Evolutionary conservation across 352 stramenopile species (phyloP).

Genomic region (Phytophthora capsici): DNA sequence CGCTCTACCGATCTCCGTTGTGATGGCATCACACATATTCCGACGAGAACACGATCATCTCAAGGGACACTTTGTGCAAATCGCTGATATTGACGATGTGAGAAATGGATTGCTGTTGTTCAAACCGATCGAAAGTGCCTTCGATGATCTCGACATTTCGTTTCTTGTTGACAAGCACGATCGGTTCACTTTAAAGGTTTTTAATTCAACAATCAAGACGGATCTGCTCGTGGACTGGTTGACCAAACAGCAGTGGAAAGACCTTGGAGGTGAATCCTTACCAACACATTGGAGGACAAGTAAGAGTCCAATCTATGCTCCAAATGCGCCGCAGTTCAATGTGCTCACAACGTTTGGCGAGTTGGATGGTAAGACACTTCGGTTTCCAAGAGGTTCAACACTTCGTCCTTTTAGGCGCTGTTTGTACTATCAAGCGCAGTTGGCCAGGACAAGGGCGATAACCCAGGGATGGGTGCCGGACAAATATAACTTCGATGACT

Average conservation of each 20-base stretch:
- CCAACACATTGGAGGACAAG: too few relatives aligned
- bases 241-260: too few relatives aligned
- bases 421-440: conserved; percentile 19
- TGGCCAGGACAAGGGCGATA: conserved; percentile 19
- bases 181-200: too few relatives aligned
- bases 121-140: too few relatives aligned
- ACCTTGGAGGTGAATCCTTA: too few relatives aligned
- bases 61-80: conserved; percentile 15
- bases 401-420: conserved; percentile 6
- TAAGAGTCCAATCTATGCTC: conserved; percentile 5
- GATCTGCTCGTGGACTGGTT: too few relatives aligned
- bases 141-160: too few relatives aligned
- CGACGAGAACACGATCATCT: conserved; percentile 14
- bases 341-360: conserved; percentile 20
- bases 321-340: conserved; percentile 11
- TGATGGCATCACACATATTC: conserved; percentile 25
- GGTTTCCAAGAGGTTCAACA: conserved; percentile 12
- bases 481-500: conserved; percentile 12
- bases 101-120: not conserved
- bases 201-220: too few relatives aligned
- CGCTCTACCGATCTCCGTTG: conserved; percentile 16
- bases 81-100: conserved; percentile 17
- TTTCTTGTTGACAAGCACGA: too few relatives aligned
- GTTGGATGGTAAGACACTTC: conserved; percentile 20
- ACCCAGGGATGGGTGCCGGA: not conserved